A percentile compares a stretch with the other conserved stretches of the same genome.
These are phyloP conservation scores for Fusarium sp. DNA, from an alignment of 2,329 filamentous ascomycete species.

Conservation along the genomic window DNA sequence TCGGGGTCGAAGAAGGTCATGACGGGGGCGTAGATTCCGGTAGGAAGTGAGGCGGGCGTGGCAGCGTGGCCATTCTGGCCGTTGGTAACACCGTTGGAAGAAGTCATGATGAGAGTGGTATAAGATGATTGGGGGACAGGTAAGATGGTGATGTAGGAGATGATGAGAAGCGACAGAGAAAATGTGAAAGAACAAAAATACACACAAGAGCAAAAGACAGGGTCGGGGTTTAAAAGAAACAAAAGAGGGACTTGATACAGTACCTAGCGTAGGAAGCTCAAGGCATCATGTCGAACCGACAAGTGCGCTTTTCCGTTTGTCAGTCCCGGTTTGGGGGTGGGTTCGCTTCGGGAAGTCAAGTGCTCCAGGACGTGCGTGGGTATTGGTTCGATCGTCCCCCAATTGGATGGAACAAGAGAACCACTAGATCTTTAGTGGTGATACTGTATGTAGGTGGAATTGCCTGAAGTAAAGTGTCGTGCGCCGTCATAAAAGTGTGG, in stretches of 20 bases:
- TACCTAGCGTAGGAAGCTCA: conserved; percentile 24
- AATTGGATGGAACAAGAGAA: conserved; percentile 34
- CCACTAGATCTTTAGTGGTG: conserved; percentile 12
- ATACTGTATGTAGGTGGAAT: conserved; percentile 17
- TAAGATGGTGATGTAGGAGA: not conserved
- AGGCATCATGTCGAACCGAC: conserved; percentile 33
- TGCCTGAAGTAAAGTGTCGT: conserved; percentile 16
- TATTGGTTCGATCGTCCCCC: conserved; percentile 45
- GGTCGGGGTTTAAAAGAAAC: conserved; percentile 32
- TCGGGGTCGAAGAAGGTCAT: conserved; percentile 90
- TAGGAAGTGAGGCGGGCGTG: conserved; percentile 71
- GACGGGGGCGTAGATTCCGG: conserved; percentile 88
- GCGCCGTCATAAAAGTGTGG: not conserved
- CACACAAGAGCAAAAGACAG: conserved; percentile 15
- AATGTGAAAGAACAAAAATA: conserved; percentile 13
- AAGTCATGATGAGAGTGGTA: conserved; percentile 41
- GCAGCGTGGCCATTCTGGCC: conserved; percentile 45
- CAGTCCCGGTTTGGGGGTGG: conserved; percentile 45
- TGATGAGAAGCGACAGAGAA: conserved; percentile 13
- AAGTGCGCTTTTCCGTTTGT: conserved; percentile 23
- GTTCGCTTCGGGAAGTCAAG: conserved; percentile 45
- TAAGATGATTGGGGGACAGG: not conserved
- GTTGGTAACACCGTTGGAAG: conserved; percentile 39
- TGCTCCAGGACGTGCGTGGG: conserved; percentile 39
- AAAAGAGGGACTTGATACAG: conserved; percentile 42